Evolutionary conservation across 208 protist genomes (phyloP), one percentile per base, ranked within the genome.

Genomic region (Wallacemonas sp.): DNA sequence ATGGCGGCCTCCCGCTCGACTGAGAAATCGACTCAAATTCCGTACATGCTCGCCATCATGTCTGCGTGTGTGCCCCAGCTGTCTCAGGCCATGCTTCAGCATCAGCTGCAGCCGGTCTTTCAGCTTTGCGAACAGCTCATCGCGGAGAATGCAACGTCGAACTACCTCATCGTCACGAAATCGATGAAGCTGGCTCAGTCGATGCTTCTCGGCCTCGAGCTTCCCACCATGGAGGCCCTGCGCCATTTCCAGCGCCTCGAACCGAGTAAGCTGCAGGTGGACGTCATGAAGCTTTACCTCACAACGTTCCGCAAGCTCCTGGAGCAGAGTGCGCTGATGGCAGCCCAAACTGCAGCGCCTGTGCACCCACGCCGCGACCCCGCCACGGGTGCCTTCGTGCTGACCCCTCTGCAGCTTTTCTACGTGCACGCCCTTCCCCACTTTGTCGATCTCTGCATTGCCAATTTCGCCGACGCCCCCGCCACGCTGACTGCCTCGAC

Each of bases 241-340:
- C 41, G 38, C 31, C 45, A 61, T 2, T 70, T 89, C 41, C 75
- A 75, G 75, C 77, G 77, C 44, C 63, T 95, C 30, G 79, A 88
- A 72, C 90, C 90, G 26, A 91, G 78, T 59, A 90, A 88, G 63
- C 62, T 90, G n/a, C 81, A 91, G 22, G 75, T 77, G 14, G 84
- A 88, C 45, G 46, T 70, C 0, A 87, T 90, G 78, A 65, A 83
- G 42, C 77, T 90, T 41, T 93, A 91, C 56, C 56, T 92, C 1
- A 66, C 73, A 27, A 79, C 78, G 19, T 93, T 93, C 64, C 90
- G 90, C 60, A 95, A 95, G 68, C 62, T 95, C 21, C 70, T 95
- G 8, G 86, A 95, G 70, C 60, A 77, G 33, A 68, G 72, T 21
- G 90, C 90, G 30, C 67, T 93, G 22, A 75, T 65, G 62, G 27